Evolutionary conservation across 805 yeast genomes (phyloP).

Genomic region (Lipomyces starkeyi): DNA sequence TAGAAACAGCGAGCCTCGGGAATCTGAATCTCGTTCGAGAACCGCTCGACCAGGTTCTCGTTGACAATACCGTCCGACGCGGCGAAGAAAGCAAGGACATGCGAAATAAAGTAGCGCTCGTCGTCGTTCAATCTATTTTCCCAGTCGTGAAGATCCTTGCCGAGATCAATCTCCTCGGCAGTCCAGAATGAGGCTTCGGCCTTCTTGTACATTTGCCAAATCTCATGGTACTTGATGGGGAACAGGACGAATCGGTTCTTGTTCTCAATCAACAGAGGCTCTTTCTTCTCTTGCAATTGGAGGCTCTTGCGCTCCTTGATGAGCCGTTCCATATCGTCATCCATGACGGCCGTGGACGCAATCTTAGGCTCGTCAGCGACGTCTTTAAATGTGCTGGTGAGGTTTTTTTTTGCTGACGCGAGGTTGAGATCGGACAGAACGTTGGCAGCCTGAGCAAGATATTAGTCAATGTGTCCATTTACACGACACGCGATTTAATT

Average conservation of each 20-base stretch:
- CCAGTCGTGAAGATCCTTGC: slow-evolving; percentile 94
- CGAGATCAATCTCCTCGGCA: slow-evolving; percentile 96
- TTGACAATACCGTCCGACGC: slow-evolving; percentile 99
- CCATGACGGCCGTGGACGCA: slow-evolving; percentile 12
- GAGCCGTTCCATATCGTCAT: slow-evolving; percentile 20
- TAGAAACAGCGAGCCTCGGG: slow-evolving; percentile 99
- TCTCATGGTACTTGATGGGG: slow-evolving; percentile 96
- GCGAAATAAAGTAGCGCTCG: slow-evolving; percentile 89
- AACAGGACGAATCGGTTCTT: slow-evolving; percentile 86
- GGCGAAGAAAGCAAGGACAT: slow-evolving; percentile 96
- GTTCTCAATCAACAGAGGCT: slow-evolving; percentile 87
- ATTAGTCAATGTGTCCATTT: neutral
- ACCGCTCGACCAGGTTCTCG: slow-evolving; percentile 96
- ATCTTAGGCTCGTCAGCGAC: slow-evolving; percentile 16
- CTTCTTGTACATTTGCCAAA: slow-evolving; percentile 98
- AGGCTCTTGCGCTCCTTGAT: slow-evolving; percentile 50
- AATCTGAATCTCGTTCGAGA: slow-evolving; percentile 94
- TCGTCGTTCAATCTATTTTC: slow-evolving; percentile 84
- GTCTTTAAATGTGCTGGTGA: slow-evolving; percentile 21
- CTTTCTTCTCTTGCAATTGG: slow-evolving; percentile 79
- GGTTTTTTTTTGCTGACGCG: slow-evolving; percentile 34
- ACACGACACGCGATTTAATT: neutral
- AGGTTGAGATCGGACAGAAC: slow-evolving; percentile 34
- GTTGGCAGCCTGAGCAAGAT: slow-evolving; percentile 27
- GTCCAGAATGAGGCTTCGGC: slow-evolving; percentile 99